Base-by-base conservation (phyloP, 129 eudicot genomes). In the Helianthus annuus region DNA sequence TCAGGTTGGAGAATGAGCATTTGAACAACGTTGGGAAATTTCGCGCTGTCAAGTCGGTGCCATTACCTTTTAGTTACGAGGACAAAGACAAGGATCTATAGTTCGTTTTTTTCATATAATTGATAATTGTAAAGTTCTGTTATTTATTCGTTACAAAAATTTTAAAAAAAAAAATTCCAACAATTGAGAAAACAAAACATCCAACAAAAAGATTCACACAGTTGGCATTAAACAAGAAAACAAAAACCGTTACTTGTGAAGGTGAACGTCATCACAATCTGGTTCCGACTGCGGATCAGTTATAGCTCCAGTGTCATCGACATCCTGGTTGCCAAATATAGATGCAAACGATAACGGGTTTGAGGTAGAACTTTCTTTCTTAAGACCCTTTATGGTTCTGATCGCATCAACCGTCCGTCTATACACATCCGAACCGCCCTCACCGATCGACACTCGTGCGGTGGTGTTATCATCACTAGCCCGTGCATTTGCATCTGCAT, bases 1-100 rank as follows among this genome's bases (percentile, higher is more conserved):
- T 93, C 96, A 90, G 88, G 78, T 60, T 88, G 76, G 91, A 88
- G 78, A 88, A 88, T 44, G 91, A 88, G 64, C 95, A 85, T 82
- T 73, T 85, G 76, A 83, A 85, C 85, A 83, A 88, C 53, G 95
- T 83, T 4, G 91, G 90, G 17, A 85, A 88, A 63, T 88, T 74
- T 66, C 71, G 86, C 40, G 95, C 95, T 7, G 87, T 85, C 57
- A 85, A 88, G 63, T 67, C 88, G 0, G 91, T 88, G 46, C 95
- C 88, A 2, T 75, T 88, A 66, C 95, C 95, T 3, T 88, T 85
- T 77, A 77, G 79, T 76, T 79, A 85, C 14, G 85, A 83, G 62
- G 83, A 80, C 16, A 73, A 66, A 56, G 48, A 73, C 44, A 82
- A 82, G 74, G 65, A 64, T 69, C 46, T 55, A 11, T 82, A 48